Conservation (phyloP, 352 stramenopile species). For the Paralagenidium karlingii region DNA sequence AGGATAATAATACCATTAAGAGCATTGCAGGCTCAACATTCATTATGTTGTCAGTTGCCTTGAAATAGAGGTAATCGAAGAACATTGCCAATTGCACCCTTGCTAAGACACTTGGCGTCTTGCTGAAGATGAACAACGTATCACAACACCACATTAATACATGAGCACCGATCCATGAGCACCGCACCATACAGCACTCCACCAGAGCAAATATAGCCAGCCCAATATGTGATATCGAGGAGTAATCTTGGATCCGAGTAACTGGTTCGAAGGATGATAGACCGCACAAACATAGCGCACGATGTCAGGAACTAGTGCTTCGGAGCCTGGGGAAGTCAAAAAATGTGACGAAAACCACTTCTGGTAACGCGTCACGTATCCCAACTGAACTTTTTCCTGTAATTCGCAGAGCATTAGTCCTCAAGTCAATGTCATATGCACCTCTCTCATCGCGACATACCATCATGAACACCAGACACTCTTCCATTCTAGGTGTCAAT, state of each 20-base stretch:
- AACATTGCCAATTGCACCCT: conserved; percentile 79
- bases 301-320: conserved; percentile 65
- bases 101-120: conserved; percentile 49
- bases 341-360: conserved; percentile 82
- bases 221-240: conserved; percentile 77
- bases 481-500: conserved; percentile 77
- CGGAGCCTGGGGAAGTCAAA: conserved; percentile 44
- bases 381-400: conserved; percentile 63
- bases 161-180: background rate
- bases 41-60: conserved; percentile 70
- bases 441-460: conserved; percentile 12
- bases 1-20: conserved; percentile 40
- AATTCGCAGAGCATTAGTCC: background rate
- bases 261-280: conserved; percentile 73
- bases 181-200: conserved; percentile 1
- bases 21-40: conserved; percentile 70
- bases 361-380: conserved; percentile 67
- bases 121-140: conserved; percentile 19
- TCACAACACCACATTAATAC: conserved; percentile 1
- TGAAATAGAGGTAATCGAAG: conserved; percentile 82
- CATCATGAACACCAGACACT: conserved; percentile 81
- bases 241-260: conserved; percentile 71
- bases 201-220: conserved; percentile 80
- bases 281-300: conserved; percentile 76
- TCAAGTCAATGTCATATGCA: background rate